Percentiles rank a stretch among this genome's conserved stretches.
These are phyloP conservation scores for Gonapodya prolifera DNA, from an alignment of 192 early-diverging fungal genomes.

Conservation along the genomic window DNA sequence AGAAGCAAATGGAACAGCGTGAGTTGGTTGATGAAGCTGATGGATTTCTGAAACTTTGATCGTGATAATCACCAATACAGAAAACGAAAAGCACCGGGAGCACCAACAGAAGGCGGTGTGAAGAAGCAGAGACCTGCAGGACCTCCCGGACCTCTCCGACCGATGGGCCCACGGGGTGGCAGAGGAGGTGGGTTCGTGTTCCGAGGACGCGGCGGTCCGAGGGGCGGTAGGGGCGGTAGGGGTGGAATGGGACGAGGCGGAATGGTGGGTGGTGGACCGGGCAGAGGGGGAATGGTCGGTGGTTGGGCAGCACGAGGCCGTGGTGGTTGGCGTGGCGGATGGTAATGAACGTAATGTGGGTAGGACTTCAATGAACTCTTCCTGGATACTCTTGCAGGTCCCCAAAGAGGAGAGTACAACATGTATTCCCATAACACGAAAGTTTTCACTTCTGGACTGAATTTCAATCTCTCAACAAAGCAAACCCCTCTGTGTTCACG, in stretches of 20 bases:
- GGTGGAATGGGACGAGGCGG: neutral
- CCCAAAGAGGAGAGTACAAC: too few species aligned
- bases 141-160: neutral
- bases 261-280: neutral
- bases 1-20: neutral
- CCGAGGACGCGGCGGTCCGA: neutral
- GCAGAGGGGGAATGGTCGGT: neutral
- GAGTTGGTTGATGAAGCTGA: neutral
- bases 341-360: too few species aligned
- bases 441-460: too few species aligned
- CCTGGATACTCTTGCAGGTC: too few species aligned
- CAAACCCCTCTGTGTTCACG: too few species aligned
- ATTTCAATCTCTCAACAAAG: too few species aligned
- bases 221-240: neutral
- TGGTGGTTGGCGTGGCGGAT: neutral
- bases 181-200: neutral
- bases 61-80: too few species aligned
- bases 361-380: too few species aligned
- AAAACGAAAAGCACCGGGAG: neutral
- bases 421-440: too few species aligned
- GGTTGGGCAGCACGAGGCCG: neutral
- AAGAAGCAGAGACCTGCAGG: neutral
- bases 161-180: neutral
- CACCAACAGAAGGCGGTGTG: neutral
- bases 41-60: too few species aligned